phyloP scores from a whole-genome alignment of 805 yeast species.

The Myxozyma kluyveri region DNA sequence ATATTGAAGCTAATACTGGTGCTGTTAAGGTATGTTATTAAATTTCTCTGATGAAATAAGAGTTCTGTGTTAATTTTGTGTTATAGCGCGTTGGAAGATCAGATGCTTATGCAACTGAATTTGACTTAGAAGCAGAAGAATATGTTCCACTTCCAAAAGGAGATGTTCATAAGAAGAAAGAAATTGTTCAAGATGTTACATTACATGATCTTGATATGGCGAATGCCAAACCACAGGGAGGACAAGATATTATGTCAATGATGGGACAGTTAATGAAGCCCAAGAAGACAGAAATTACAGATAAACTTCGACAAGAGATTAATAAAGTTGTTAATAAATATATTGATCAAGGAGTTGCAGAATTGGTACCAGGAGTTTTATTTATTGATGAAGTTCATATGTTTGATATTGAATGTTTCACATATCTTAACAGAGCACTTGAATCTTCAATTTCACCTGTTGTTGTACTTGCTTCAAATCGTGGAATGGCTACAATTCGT shows the following conservation, averaged over 20 bases:
- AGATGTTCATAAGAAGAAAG: conserved; percentile 96
- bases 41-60: not conserved
- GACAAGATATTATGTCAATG: conserved; percentile 92
- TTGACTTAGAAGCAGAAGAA: conserved; percentile 97
- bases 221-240: conserved; percentile 94
- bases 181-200: conserved; percentile 95
- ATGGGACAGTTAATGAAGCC: conserved; percentile 97
- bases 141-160: conserved; percentile 98
- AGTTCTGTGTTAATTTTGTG: not conserved
- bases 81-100: conserved; percentile 81
- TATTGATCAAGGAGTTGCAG: conserved; percentile 98
- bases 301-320: conserved; percentile 88
- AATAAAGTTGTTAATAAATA: conserved; percentile 94
- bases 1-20: conserved; percentile 96
- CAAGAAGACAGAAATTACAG: conserved; percentile 93
- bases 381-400: conserved; percentile 98
- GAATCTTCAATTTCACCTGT: conserved; percentile 91
- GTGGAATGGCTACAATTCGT: conserved; percentile 87
- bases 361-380: conserved; percentile 93
- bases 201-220: conserved; percentile 95
- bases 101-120: conserved; percentile 98
- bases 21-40: conserved; percentile 59
- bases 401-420: conserved; percentile 96
- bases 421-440: conserved; percentile 88
- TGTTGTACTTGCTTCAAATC: conserved; percentile 91